Conservation (phyloP, 2,329 filamentous ascomycete species). For the Pyricularia pennisetigena region DNA sequence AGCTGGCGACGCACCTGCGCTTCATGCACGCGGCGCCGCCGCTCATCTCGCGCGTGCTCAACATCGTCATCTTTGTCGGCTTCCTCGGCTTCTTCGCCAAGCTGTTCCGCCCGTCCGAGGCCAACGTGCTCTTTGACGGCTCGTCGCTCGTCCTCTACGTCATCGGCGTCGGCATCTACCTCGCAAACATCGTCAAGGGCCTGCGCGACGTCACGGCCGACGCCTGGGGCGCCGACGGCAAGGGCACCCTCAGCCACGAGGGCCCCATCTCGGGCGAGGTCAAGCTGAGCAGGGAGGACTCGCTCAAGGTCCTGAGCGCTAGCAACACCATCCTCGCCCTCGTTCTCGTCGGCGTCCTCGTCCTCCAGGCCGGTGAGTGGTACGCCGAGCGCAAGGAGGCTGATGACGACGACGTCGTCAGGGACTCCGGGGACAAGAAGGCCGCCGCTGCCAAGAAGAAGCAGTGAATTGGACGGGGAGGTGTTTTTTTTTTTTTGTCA, state of each 20-base stretch:
- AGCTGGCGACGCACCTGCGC: conserved; percentile 80
- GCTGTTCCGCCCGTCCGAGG: conserved; percentile 86
- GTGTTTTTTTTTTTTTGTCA: too few relatives aligned
- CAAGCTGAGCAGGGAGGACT: conserved; percentile 76
- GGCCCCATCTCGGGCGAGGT: conserved; percentile 47
- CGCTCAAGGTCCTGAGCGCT: conserved; percentile 78
- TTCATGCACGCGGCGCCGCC: conserved; percentile 89
- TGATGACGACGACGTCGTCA: conserved; percentile 46
- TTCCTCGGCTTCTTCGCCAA: conserved; percentile 86
- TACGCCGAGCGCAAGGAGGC: conserved; percentile 92
- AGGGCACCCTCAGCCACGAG: conserved; percentile 27
- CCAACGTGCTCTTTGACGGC: conserved; percentile 91
- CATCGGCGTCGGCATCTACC: conserved; percentile 84
- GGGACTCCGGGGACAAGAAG: background rate
- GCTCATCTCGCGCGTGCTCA: conserved; percentile 84
- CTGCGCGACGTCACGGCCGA: conserved; percentile 72
- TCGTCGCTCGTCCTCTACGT: conserved; percentile 73
- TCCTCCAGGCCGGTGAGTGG: conserved; percentile 95
- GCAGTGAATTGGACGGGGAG: conserved; percentile 7
- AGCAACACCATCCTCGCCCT: conserved; percentile 95
- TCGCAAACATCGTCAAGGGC: conserved; percentile 94
- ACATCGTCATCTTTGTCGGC: conserved; percentile 83
- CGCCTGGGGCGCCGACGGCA: conserved; percentile 38
- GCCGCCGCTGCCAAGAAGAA: conserved; percentile 11
- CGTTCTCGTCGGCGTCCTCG: conserved; percentile 81